A percentile compares a stretch with the other conserved stretches of the same genome.
phyloP scores from a whole-genome alignment of 2,329 filamentous ascomycete genomes.

The Cyclaneusma minus region DNA sequence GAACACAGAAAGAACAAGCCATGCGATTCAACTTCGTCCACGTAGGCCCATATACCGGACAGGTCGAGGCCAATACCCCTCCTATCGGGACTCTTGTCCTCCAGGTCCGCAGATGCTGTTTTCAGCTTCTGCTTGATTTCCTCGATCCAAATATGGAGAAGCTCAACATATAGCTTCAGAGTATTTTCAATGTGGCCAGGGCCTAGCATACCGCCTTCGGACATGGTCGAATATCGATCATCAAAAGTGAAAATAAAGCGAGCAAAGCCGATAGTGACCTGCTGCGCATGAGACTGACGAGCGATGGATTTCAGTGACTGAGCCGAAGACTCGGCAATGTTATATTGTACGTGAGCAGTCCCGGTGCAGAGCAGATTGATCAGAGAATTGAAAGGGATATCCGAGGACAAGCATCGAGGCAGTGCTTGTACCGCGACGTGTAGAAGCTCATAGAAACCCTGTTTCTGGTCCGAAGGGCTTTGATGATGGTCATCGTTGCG shows the following conservation, averaged over 20 bases:
- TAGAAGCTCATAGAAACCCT: slow-evolving; percentile 88
- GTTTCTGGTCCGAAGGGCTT: slow-evolving; percentile 64
- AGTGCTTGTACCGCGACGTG: slow-evolving; percentile 92
- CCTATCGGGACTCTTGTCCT: slow-evolving; percentile 48
- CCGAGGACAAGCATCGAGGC: slow-evolving; percentile 79
- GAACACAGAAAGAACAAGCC: slow-evolving; percentile 96
- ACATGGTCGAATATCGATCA: slow-evolving; percentile 93
- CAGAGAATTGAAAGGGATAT: slow-evolving; percentile 83
- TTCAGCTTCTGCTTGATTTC: slow-evolving; percentile 80
- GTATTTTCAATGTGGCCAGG: slow-evolving; percentile 91
- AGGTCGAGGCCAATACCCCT: slow-evolving; percentile 68
- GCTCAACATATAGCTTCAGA: slow-evolving; percentile 77
- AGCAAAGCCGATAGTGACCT: slow-evolving; percentile 92
- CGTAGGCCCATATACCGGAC: slow-evolving; percentile 78
- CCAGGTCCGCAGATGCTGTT: slow-evolving; percentile 52
- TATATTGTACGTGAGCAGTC: slow-evolving; percentile 84
- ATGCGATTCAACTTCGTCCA: slow-evolving; percentile 93
- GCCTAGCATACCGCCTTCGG: slow-evolving; percentile 90
- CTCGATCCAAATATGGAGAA: slow-evolving; percentile 94
- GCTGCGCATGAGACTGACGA: slow-evolving; percentile 79
- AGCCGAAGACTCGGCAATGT: slow-evolving; percentile 83
- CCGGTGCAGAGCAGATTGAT: slow-evolving; percentile 94
- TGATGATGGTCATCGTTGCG: slow-evolving; percentile 66
- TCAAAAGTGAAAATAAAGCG: slow-evolving; percentile 98
- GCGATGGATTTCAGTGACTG: slow-evolving; percentile 93